phyloP scores from a whole-genome alignment of 2,329 filamentous ascomycete species.

The Colletotrichum spaethianum region DNA sequence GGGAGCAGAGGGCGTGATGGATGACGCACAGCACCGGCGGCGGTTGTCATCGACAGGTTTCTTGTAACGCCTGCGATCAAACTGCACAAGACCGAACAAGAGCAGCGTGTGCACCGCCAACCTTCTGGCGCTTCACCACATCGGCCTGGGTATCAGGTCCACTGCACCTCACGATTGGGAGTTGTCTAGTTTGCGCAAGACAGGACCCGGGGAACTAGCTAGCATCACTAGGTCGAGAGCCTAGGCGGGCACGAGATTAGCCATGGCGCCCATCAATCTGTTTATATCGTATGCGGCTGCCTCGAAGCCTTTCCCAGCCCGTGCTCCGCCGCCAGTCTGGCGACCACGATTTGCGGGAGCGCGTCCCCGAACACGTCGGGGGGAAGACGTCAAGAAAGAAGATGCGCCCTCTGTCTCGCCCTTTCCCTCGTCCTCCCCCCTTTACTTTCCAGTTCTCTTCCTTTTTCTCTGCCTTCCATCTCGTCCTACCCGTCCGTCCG shows the following conservation, averaged over 20 bases:
- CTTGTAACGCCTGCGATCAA: not conserved
- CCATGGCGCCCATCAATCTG: constrained; percentile 2
- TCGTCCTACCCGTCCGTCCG: not conserved
- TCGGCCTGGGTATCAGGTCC: not conserved
- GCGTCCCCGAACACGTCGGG: not conserved
- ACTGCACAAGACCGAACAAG: not conserved
- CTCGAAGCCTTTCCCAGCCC: not conserved
- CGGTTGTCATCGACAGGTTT: not conserved
- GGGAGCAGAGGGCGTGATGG: not conserved
- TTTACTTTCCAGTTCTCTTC: not conserved
- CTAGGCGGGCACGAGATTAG: not conserved
- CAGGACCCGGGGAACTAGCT: not conserved
- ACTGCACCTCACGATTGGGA: not conserved
- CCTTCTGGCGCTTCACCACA: not conserved
- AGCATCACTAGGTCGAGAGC: not conserved
- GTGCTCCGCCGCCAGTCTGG: not conserved
- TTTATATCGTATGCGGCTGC: not conserved
- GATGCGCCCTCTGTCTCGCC: not conserved
- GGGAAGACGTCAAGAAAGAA: not conserved
- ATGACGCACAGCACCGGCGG: not conserved
- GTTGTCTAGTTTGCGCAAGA: not conserved
- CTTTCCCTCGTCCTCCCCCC: not conserved
- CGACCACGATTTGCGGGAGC: constrained; percentile 4
- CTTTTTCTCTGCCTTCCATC: not conserved
- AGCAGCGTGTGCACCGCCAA: not conserved